Conservation (phyloP, 176 grass and related monocot genomes). For the Chrysopogon serrulatus region DNA sequence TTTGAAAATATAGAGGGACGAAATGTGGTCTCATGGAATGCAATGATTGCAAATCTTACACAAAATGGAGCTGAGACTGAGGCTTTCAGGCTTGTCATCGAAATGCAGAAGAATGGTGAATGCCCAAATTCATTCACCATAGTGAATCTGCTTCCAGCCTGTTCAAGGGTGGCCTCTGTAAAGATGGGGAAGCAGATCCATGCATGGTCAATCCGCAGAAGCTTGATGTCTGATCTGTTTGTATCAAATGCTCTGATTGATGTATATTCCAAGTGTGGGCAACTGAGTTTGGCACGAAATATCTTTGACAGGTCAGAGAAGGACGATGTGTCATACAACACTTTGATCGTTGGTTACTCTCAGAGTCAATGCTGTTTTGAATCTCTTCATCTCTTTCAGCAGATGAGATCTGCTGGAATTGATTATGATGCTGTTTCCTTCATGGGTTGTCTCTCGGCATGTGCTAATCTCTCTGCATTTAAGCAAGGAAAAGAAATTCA, state of each 20-base stretch:
- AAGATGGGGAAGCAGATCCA: constrained; percentile 80
- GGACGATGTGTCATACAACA: constrained; percentile 81
- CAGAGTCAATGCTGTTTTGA: constrained; percentile 48
- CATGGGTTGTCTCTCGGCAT: constrained; percentile 71
- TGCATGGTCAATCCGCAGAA: constrained; percentile 50
- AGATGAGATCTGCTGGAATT: constrained; percentile 60
- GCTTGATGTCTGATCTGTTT: constrained; percentile 57
- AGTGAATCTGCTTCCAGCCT: constrained; percentile 80
- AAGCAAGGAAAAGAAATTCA: constrained; percentile 87
- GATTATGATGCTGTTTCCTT: constrained; percentile 71
- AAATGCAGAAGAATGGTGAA: constrained; percentile 62
- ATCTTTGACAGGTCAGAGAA: constrained; percentile 69
- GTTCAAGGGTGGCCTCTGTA: constrained; percentile 60
- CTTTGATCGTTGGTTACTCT: constrained; percentile 74
- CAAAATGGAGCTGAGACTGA: constrained; percentile 62
- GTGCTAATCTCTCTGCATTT: constrained; percentile 66
- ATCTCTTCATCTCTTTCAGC: constrained; percentile 66
- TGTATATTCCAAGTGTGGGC: constrained; percentile 83
- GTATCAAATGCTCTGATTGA: constrained; percentile 89
- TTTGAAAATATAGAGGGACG: constrained; percentile 53
- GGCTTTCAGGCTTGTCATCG: constrained; percentile 41
- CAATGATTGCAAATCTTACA: constrained; percentile 72
- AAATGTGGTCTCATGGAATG: constrained; percentile 76
- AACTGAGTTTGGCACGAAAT: constrained; percentile 39
- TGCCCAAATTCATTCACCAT: constrained; percentile 64